Conservation (phyloP, 108 stramenopile species). For the Mediolabrus comicus region DNA sequence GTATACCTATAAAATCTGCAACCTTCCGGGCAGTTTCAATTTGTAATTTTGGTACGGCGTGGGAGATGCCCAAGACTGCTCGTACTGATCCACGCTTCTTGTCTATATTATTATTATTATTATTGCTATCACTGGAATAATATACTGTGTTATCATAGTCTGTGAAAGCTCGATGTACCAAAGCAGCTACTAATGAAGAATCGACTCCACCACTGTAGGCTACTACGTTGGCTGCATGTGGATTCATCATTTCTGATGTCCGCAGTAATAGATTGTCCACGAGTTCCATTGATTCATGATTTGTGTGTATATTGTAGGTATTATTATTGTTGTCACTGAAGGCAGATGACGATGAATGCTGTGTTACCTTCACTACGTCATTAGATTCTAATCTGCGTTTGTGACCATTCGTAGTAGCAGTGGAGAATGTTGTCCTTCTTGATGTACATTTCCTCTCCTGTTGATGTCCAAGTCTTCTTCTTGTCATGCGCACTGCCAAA, state of each 20-base stretch:
- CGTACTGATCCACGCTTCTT: conserved; percentile 27
- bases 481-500: neutral
- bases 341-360: neutral
- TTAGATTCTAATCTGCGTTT: neutral
- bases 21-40: conserved; percentile 68
- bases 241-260: conserved; percentile 39
- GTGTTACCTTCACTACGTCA: neutral
- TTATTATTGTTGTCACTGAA: neutral
- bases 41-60: conserved; percentile 79
- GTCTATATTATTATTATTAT: neutral
- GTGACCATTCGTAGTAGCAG: neutral
- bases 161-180: conserved; percentile 56
- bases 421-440: neutral
- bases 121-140: neutral
- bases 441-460: neutral
- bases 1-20: conserved; percentile 71
- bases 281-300: conserved; percentile 27
- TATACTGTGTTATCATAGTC: conserved; percentile 6
- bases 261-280: conserved; percentile 32
- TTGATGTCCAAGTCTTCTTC: neutral
- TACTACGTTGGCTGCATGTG: conserved; percentile 59
- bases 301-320: conserved; percentile 11
- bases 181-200: conserved; percentile 82
- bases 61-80: conserved; percentile 89
- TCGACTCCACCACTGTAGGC: conserved; percentile 95